phyloP scores from a whole-genome alignment of 495 filamentous ascomycete species.

The Penicillium crystallinum region DNA sequence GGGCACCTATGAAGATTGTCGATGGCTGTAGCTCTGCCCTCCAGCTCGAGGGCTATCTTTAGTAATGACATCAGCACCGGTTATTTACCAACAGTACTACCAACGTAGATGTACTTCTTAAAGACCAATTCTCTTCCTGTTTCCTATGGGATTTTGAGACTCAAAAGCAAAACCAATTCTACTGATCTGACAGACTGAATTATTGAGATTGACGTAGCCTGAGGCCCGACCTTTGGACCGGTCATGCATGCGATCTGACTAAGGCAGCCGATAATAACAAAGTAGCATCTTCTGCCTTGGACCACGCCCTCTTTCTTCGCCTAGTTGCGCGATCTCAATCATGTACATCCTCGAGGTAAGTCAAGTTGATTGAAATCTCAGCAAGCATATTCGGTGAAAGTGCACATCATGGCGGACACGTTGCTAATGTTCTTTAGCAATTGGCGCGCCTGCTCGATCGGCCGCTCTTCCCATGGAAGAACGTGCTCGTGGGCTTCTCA shows the following conservation, averaged over 20 bases:
- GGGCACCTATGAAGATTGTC: too few species aligned
- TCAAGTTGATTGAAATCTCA: neutral
- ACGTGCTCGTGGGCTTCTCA: conserved; percentile 87
- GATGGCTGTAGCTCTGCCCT: neutral
- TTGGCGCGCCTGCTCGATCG: conserved; percentile 83
- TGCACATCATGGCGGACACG: neutral
- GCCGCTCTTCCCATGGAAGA: conserved; percentile 95
- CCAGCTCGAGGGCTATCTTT: neutral
- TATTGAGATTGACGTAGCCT: neutral
- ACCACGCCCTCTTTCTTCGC: conserved; percentile 9
- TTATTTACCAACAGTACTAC: neutral
- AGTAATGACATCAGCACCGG: neutral
- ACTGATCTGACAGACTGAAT: neutral
- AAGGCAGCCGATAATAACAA: conserved; percentile 27
- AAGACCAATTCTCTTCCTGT: neutral
- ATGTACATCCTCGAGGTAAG: conserved; percentile 46
- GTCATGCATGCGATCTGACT: conserved; percentile 19
- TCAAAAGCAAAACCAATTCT: neutral
- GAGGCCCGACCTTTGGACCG: neutral
- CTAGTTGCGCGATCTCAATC: conserved; percentile 22
- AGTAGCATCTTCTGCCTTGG: conserved; percentile 20
- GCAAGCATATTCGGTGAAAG: neutral
- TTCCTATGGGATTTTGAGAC: neutral
- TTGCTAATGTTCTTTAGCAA: conserved; percentile 50
- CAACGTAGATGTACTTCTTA: neutral